phyloP scores from a whole-genome alignment of 805 yeast species.

The Kluyveromyces siamensis region DNA sequence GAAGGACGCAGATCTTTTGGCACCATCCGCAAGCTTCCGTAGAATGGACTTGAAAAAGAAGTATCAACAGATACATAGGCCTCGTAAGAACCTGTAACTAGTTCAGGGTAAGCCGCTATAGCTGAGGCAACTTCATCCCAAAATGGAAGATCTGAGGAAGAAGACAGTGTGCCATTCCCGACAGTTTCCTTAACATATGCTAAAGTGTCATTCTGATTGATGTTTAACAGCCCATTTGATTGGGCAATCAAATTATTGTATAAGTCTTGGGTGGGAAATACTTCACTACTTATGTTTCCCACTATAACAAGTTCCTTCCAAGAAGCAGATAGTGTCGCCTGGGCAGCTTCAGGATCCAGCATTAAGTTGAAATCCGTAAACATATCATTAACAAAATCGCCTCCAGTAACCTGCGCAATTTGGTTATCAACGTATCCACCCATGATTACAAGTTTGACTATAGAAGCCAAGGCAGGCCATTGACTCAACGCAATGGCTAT shows the following conservation, averaged over 20 bases:
- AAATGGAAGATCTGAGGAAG: slow-evolving; percentile 29
- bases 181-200: slow-evolving; percentile 24
- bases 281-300: slow-evolving; percentile 34
- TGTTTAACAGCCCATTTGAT: slow-evolving; percentile 27
- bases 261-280: slow-evolving; percentile 32
- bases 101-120: slow-evolving; percentile 31
- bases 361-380: slow-evolving; percentile 37
- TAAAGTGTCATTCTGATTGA: slow-evolving; percentile 25
- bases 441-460: slow-evolving; percentile 34
- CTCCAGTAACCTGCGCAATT: slow-evolving; percentile 29
- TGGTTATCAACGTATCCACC: slow-evolving; percentile 38
- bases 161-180: slow-evolving; percentile 30
- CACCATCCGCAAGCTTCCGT: slow-evolving; percentile 34
- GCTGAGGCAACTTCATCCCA: slow-evolving; percentile 37
- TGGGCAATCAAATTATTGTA: slow-evolving; percentile 29
- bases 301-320: slow-evolving; percentile 34
- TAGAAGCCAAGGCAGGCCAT: slow-evolving; percentile 32
- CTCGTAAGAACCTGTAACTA: slow-evolving; percentile 25
- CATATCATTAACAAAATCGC: slow-evolving; percentile 29
- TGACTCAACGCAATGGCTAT: slow-evolving; percentile 37
- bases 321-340: slow-evolving; percentile 33
- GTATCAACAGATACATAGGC: slow-evolving; percentile 33
- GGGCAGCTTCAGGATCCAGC: slow-evolving; percentile 39
- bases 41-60: slow-evolving; percentile 34
- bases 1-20: slow-evolving; percentile 32